A percentile compares a stretch with the other conserved stretches of the same genome.
Evolutionary conservation across 305 asterid species (phyloP).

Genomic region (Coffea humblotiana): DNA sequence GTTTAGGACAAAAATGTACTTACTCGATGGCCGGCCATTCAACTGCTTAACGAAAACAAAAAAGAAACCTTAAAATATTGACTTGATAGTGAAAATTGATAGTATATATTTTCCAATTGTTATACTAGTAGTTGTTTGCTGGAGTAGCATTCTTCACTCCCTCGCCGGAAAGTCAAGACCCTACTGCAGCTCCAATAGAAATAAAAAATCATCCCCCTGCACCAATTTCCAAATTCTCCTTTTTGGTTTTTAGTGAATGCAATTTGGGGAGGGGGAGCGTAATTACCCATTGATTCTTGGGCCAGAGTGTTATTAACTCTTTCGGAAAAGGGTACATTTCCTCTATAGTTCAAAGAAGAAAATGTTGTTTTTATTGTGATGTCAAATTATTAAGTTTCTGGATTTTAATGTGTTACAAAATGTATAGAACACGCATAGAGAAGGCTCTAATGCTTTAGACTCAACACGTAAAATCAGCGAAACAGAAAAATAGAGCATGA

Average conservation of each 20-base stretch:
- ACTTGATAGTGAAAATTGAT: constrained; percentile 3
- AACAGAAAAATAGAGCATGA: not conserved
- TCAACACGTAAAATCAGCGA: too few relatives aligned
- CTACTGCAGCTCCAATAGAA: not conserved
- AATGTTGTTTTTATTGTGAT: not conserved
- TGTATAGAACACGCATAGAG: too few relatives aligned
- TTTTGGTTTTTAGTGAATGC: not conserved
- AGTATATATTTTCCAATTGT: not conserved
- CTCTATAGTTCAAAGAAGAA: not conserved
- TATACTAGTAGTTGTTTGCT: not conserved
- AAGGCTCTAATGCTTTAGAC: too few relatives aligned
- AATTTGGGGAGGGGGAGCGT: too few relatives aligned
- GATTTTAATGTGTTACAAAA: too few relatives aligned
- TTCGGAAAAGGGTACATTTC: not conserved
- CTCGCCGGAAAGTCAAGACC: not conserved
- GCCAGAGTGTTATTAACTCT: too few relatives aligned
- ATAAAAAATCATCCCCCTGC: not conserved
- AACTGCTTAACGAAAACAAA: constrained; percentile 1
- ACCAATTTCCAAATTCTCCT: not conserved
- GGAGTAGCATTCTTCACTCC: not conserved
- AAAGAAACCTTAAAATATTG: not conserved
- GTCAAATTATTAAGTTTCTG: too few relatives aligned
- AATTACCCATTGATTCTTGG: too few relatives aligned
- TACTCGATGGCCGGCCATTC: constrained; percentile 8
- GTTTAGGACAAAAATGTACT: constrained; percentile 1